Evolutionary conservation across 345 rosid genomes (phyloP), one percentile per base, ranked within the genome.

Genomic region (Laguncularia racemosa): DNA sequence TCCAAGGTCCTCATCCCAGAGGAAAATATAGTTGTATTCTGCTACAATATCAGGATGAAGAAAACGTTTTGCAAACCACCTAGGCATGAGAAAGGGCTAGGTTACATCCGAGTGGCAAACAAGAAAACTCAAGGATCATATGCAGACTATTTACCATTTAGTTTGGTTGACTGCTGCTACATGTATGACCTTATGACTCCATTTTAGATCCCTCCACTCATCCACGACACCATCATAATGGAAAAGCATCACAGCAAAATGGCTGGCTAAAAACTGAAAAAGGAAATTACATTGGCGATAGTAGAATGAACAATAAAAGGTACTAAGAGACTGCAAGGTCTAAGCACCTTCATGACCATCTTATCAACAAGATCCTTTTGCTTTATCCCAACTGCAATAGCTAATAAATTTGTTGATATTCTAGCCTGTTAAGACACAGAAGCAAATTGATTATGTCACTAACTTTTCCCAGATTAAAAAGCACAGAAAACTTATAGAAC

Each of bases 41-140:
- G 79, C 77, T 68, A 85, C 84, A 57, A 85, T 69, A 52, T 76
- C 86, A 17, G 92, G 92, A 67, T 85, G 89, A 67, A 85, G 69
- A 75, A 85, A 85, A 47, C 89, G 83, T 72, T 85, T 85, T n/a
- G 92, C 92, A 65, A 82, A 85, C 92, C 92, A 85, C 92, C 92
- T 85, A 67, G 69, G 19, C 21, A 65, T 16, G 43, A 44, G 18
- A 28, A 20, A 13, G 44, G 19, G 44, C 53, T 48, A 56, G 40
- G 14, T 51, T 23, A 52, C 15, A 6, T 52, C 18, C 0, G 20
- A 50, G 20, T n/a, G 20, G 14, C 26, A 52, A 23, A 23, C 2
- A 6, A 23, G 28, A 12, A 18, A 52, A 14, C 1, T 20, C 4
- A 50, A 16, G 28, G 26, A 52, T 6, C 13, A 15, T 13, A 28